Base-by-base conservation (phyloP, 805 yeast species). In the Wickerhamiella musiphila region DNA sequence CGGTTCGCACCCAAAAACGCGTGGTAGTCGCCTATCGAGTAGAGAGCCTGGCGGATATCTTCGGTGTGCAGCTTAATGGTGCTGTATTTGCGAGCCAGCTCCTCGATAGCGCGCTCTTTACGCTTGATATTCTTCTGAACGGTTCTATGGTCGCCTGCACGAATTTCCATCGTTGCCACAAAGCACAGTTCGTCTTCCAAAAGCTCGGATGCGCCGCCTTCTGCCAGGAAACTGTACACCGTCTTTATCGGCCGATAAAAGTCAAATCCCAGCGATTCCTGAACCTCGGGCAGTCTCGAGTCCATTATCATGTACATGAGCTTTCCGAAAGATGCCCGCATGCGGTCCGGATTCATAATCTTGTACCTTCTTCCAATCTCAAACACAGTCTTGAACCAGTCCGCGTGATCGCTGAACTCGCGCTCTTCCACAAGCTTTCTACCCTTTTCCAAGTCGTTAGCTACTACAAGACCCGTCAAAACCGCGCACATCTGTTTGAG, bases 291-390 rank as follows among this genome's bases (percentile, higher is more conserved):
- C 18, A 75, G 53, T 29, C 78, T 57, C 2, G 90, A 78, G 52
- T 78, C 92, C 90, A 78, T 78, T 23, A 77, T 71, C 78, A 78
- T 78, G 51, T 78, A 78, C 56, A 78, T 73, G 35, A 78, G 56
- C 45, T 78, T 77, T 28, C 92, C 92, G 50, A 71, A 78, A 4
- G 72, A 72, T 45, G 73, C 78, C 39, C 83, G 63, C 78, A 78
- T 73, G 44, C 70, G 64, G 43, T 78, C 83, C 0, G 92, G 92
- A 46, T 78, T 78, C 83, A 78, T 73, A 44, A 78, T 72, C 48
- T 78, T 78, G 55, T 78, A 78, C 27, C 90, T 61, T 44, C 90
- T 61, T 16, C 90, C 90, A 38, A 78, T 69, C 53, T 78, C 90
- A 49, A 78, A 78, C 6, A 78, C 58, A 26, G 53, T 55, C 47